These are phyloP conservation scores for Barnettozyma botsteinii DNA, from an alignment of 805 yeast genomes.

Conservation along the genomic window DNA sequence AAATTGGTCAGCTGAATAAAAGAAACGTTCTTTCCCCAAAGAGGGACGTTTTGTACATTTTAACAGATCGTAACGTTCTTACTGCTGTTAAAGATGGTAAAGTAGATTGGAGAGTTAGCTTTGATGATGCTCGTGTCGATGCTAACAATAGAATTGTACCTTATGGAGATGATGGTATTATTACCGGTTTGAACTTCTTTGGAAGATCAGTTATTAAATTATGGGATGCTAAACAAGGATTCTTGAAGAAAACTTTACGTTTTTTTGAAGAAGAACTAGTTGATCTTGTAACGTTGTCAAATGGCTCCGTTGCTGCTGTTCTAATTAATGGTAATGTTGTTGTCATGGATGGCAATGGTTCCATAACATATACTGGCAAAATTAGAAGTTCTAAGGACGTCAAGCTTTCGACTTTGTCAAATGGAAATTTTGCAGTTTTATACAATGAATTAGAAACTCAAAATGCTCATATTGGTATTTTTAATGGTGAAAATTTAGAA, in stretches of 20 bases:
- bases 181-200: conserved; percentile 21
- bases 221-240: conserved; percentile 14
- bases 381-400: conserved; percentile 9
- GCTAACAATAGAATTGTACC: conserved; percentile 11
- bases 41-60: conserved; percentile 20
- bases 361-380: conserved; percentile 1
- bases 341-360: conserved; percentile 5
- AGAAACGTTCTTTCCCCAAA: conserved; percentile 14
- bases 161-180: conserved; percentile 8
- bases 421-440: conserved; percentile 15
- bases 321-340: conserved; percentile 12
- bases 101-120: conserved; percentile 28
- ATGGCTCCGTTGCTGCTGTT: conserved; percentile 6
- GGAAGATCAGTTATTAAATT: conserved; percentile 18
- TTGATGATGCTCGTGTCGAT: conserved; percentile 18
- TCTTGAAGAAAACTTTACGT: conserved; percentile 1
- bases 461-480: conserved; percentile 11
- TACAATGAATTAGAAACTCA: conserved; percentile 6
- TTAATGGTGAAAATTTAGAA: conserved; percentile 10
- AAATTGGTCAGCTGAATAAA: conserved; percentile 35
- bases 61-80: conserved; percentile 26
- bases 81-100: conserved; percentile 34
- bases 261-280: neutral
- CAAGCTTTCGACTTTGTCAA: conserved; percentile 10
- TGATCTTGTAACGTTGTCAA: conserved; percentile 11